phyloP scores from a whole-genome alignment of 306 rosid species.

The Quillaja saponaria region DNA sequence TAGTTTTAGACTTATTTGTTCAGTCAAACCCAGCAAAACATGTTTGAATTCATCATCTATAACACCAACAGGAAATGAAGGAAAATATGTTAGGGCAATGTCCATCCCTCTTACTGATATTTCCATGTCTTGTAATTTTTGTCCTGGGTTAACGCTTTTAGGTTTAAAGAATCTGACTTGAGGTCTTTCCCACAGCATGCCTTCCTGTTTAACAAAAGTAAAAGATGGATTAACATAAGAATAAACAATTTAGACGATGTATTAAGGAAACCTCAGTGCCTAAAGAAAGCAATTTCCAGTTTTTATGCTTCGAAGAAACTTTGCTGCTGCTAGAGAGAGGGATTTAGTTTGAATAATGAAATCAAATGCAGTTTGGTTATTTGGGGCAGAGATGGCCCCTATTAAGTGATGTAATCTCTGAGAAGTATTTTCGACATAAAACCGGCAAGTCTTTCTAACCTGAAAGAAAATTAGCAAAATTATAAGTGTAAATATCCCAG shows the following conservation, averaged over 20 bases:
- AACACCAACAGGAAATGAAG: slow-evolving; percentile 41
- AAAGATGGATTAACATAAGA: background rate
- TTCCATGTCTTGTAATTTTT: slow-evolving; percentile 48
- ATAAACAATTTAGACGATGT: slow-evolving; percentile 10
- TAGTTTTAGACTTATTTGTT: slow-evolving; percentile 38
- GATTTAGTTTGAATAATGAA: slow-evolving; percentile 43
- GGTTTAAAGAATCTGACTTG: slow-evolving; percentile 31
- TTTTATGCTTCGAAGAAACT: slow-evolving; percentile 43
- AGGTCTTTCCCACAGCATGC: slow-evolving; percentile 69
- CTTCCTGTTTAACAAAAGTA: slow-evolving; percentile 49
- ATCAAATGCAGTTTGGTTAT: slow-evolving; percentile 35
- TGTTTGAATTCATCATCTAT: slow-evolving; percentile 51
- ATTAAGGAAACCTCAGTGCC: slow-evolving; percentile 9
- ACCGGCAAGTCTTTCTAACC: slow-evolving; percentile 46
- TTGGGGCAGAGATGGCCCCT: slow-evolving; percentile 48
- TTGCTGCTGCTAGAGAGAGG: slow-evolving; percentile 53
- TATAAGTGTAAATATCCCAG: background rate
- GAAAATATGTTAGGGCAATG: slow-evolving; percentile 51
- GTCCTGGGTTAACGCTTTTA: slow-evolving; percentile 31
- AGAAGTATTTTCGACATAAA: slow-evolving; percentile 49
- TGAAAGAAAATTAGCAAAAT: slow-evolving; percentile 23
- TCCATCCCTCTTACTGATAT: slow-evolving; percentile 64
- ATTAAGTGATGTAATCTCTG: slow-evolving; percentile 51
- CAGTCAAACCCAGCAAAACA: slow-evolving; percentile 35
- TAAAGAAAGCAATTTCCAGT: slow-evolving; percentile 15